phyloP scores from a whole-genome alignment of 1,284 basidiomycete genomes.

The Vanrija sp. region DNA sequence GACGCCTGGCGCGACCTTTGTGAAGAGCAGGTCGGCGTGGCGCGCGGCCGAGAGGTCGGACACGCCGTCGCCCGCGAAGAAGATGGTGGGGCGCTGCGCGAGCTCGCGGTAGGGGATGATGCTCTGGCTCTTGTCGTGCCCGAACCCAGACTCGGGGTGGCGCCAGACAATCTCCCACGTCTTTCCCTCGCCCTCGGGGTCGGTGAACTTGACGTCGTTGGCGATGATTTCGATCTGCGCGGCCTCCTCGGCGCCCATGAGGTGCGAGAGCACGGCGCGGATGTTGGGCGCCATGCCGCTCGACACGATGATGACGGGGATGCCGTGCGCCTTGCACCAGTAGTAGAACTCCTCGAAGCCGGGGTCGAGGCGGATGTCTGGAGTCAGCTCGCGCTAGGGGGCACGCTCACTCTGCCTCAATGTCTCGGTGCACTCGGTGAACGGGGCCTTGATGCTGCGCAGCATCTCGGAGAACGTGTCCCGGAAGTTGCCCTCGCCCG shows the following conservation, averaged over 20 bases:
- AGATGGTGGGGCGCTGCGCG: conserved; percentile 67
- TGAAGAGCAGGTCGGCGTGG: conserved; percentile 85
- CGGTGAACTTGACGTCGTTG: conserved; percentile 67
- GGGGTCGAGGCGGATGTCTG: conserved; percentile 77
- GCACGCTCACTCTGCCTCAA: conserved; percentile 57
- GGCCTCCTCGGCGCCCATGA: conserved; percentile 69
- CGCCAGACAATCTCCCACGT: conserved; percentile 81
- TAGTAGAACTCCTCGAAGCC: conserved; percentile 81
- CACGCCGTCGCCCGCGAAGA: conserved; percentile 95
- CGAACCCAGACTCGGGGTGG: conserved; percentile 79
- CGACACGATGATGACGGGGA: conserved; percentile 88
- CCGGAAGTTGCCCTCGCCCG: conserved; percentile 64
- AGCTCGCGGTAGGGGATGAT: conserved; percentile 79
- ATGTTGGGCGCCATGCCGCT: conserved; percentile 91
- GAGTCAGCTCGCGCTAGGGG: not conserved
- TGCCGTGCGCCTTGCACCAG: conserved; percentile 70
- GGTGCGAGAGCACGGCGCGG: conserved; percentile 71
- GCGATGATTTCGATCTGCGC: conserved; percentile 80
- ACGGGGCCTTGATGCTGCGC: conserved; percentile 63
- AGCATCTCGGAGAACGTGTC: conserved; percentile 79
- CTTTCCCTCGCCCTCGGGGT: conserved; percentile 57
- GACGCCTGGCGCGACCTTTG: conserved; percentile 70
- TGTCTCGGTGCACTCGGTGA: conserved; percentile 72
- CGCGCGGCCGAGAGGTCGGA: conserved; percentile 85
- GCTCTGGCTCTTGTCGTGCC: conserved; percentile 89